Evolutionary conservation across 106 monocot species (phyloP).

Genomic region (Agapanthus africanus): DNA sequence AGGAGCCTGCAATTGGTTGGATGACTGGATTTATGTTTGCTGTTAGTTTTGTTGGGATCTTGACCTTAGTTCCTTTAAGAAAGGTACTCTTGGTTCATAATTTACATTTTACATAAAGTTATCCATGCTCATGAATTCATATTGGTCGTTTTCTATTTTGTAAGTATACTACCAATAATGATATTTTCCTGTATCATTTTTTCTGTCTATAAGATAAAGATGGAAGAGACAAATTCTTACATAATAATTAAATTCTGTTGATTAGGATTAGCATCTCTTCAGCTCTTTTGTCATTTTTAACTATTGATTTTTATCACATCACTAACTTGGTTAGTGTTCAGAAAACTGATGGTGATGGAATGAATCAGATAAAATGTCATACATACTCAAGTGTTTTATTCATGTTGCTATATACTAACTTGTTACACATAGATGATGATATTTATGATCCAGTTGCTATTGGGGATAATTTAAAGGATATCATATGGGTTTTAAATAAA

Average conservation of each 20-base stretch:
- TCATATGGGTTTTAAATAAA: neutral
- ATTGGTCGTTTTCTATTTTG: neutral
- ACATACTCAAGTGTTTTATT: neutral
- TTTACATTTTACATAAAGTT: no score
- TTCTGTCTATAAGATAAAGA: no score
- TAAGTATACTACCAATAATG: neutral
- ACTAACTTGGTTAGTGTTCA: neutral
- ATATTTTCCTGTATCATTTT: no score
- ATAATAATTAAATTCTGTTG: no score
- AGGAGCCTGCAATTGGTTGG: constrained; percentile 89
- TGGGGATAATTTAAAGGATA: neutral
- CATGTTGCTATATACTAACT: neutral
- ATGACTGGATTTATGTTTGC: constrained; percentile 82
- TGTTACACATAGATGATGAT: neutral
- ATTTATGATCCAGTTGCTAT: neutral
- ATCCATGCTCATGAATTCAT: neutral
- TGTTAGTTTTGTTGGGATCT: constrained; percentile 82
- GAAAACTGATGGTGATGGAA: neutral
- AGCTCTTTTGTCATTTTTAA: constrained; percentile 7
- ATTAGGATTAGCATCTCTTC: neutral
- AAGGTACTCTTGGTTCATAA: no score
- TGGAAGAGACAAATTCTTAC: no score
- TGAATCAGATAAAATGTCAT: neutral
- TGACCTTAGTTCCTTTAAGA: constrained; percentile 85
- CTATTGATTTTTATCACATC: neutral